These are phyloP conservation scores for Coemansia sp. DNA, from an alignment of 192 early-diverging fungal species.

Conservation along the genomic window DNA sequence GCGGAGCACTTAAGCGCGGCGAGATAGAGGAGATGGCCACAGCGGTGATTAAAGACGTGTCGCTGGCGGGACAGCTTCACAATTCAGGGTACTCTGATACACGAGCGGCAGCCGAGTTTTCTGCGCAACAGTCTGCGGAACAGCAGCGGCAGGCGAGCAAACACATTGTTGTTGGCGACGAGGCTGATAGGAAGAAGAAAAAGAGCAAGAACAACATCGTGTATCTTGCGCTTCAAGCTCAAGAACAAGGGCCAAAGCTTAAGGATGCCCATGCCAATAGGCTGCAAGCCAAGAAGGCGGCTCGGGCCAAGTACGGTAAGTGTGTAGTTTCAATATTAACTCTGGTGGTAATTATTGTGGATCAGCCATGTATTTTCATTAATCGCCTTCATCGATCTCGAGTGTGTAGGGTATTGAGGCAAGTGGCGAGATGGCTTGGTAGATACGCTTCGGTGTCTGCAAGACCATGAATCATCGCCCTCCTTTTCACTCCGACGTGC, in stretches of 20 bases:
- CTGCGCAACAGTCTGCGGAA: constrained; percentile 17
- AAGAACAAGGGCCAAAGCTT: constrained; percentile 61
- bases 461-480: background rate
- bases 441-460: background rate
- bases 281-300: constrained; percentile 62
- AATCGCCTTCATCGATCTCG: background rate
- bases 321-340: background rate
- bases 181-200: constrained; percentile 57
- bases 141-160: constrained; percentile 18
- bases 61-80: constrained; percentile 25
- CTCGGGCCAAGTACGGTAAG: constrained; percentile 65
- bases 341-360: background rate
- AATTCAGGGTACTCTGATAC: constrained; percentile 38
- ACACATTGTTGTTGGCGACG: constrained; percentile 16
- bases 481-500: background rate
- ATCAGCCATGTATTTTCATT: background rate
- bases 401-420: background rate
- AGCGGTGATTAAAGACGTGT: constrained; percentile 15
- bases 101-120: constrained; percentile 17
- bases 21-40: constrained; percentile 13
- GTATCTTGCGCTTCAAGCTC: constrained; percentile 73
- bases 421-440: background rate
- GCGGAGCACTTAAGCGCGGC: constrained; percentile 28
- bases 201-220: constrained; percentile 78
- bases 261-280: constrained; percentile 62